Base-by-base conservation (phyloP, 345 rosid species). In the Gossypium longicalyx region DNA sequence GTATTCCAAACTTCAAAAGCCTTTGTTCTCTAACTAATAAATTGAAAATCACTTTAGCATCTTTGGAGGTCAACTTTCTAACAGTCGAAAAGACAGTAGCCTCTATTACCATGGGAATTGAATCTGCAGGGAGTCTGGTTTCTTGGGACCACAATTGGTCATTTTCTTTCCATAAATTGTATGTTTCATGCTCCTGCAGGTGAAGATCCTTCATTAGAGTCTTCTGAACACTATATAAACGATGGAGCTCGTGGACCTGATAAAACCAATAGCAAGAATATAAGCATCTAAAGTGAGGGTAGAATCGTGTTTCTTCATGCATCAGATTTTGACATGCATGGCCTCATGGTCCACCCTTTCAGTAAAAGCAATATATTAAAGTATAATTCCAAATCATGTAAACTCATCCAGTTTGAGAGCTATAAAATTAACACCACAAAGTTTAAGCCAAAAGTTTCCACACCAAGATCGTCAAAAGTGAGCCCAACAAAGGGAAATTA, bases 171-270 rank as follows among this genome's bases (percentile, higher is more conserved):
- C 82, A 72, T 49, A 75, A 47, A 70, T 65, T 62, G 77, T 51
- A 73, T 45, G 67, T 53, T 66, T 65, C 43, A 49, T 49, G 72
- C 60, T 80, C 80, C 62, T 66, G 45, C 52, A 77, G 49, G 45
- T 60, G 66, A 67, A 71, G 66, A 67, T 81, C 83, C 73, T 73
- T 79, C 87, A 80, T 84, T 45, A 84, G 77, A 16, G 77, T 82
- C 76, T 77, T 79, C 67, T 85, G 87, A 48, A 80, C 75, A 41
- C 72, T 22, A 67, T 82, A 82, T 16, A 83, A 64, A 20, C 78
- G 84, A 64, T 86, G 87, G 68, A 85, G 86, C 69, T 87, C 89
- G 49, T 72, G 78, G 44, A 87, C 85, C 91, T 87, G 75, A 53
- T 57, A 69, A 66, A 70, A 44, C 38, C 38, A 22, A 16, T 70